phyloP scores from a whole-genome alignment of 2,329 filamentous ascomycete species.

The Penicillium sp. region DNA sequence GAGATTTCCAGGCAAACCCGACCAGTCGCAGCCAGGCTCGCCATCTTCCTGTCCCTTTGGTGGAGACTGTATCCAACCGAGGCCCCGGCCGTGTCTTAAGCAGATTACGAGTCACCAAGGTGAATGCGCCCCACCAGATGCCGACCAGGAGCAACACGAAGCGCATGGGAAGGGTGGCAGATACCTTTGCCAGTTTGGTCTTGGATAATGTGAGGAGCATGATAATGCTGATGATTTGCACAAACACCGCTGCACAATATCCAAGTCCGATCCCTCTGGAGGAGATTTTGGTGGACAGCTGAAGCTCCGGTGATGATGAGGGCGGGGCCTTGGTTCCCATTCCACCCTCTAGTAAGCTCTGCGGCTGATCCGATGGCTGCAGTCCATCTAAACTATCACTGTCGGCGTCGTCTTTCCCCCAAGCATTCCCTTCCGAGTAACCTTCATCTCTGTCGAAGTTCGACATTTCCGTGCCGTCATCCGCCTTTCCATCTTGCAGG shows the following conservation, averaged over 20 bases:
- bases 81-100: constrained; percentile 80
- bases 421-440: constrained; percentile 16
- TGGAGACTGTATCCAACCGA: constrained; percentile 45
- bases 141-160: constrained; percentile 80
- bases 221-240: constrained; percentile 75
- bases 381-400: constrained; percentile 23
- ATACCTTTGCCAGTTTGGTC: constrained; percentile 51
- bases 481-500: constrained; percentile 32
- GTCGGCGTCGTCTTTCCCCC: constrained; percentile 9
- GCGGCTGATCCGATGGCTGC: background rate
- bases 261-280: constrained; percentile 85
- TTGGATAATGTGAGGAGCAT: constrained; percentile 59
- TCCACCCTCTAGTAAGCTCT: constrained; percentile 5
- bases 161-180: constrained; percentile 73
- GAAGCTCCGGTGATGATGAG: constrained; percentile 61
- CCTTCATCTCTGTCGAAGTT: constrained; percentile 19
- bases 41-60: constrained; percentile 19
- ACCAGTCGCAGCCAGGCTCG: constrained; percentile 66
- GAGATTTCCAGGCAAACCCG: constrained; percentile 74
- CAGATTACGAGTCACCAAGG: constrained; percentile 77
- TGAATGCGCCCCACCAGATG: constrained; percentile 84
- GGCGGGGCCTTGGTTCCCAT: constrained; percentile 2
- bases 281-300: constrained; percentile 81
- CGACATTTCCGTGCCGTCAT: constrained; percentile 25
- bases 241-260: constrained; percentile 76